Percentiles rank a stretch among this genome's conserved stretches.
Conservation (phyloP, 345 rosid species). For the Salix arbutifolia region DNA sequence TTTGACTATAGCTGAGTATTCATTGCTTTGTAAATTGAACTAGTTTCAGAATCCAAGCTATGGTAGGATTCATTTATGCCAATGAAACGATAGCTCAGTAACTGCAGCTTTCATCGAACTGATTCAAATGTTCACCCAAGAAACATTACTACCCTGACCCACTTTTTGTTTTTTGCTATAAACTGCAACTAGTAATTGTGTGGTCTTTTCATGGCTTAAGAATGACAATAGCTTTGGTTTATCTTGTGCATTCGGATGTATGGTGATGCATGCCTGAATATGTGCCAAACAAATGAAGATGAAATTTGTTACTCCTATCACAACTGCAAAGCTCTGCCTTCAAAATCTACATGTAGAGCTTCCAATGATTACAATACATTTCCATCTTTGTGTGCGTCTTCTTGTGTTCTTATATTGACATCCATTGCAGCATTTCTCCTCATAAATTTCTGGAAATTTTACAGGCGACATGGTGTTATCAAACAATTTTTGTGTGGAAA, state of each 20-base stretch:
- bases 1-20: background rate
- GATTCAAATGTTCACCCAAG: background rate
- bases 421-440: background rate
- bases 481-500: background rate
- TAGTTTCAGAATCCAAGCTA: background rate
- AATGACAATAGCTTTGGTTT: background rate
- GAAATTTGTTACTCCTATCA: too few relatives aligned
- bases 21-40: background rate
- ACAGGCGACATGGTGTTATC: background rate
- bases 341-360: background rate
- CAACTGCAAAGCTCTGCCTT: too few relatives aligned
- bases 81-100: background rate
- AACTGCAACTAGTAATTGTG: background rate
- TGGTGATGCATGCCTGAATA: background rate
- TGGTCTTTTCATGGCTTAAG: background rate
- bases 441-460: background rate
- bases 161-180: too few relatives aligned
- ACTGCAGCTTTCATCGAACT: background rate
- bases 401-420: background rate
- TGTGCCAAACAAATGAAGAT: background rate
- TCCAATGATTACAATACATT: background rate
- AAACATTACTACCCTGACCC: background rate
- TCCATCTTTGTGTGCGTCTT: background rate
- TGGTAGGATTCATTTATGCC: background rate
- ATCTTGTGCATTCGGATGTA: background rate